Conservation (phyloP, 768 basidiomycete genomes). For the Amanita phalloides region DNA sequence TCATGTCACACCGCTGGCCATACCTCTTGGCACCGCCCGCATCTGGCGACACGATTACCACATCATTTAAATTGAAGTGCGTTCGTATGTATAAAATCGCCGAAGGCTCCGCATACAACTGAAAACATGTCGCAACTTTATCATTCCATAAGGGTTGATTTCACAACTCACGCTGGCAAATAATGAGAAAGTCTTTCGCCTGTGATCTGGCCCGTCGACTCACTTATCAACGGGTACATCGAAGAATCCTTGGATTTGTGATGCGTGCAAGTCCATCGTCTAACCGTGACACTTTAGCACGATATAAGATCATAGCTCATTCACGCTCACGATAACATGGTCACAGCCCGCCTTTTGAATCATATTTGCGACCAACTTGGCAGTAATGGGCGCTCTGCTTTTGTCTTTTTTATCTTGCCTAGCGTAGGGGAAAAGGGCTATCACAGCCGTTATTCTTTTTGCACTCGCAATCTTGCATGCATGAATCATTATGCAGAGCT, state of each 20-base stretch:
- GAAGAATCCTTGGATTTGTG: conserved; percentile 99
- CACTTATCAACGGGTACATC: conserved; percentile 99
- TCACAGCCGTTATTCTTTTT: conserved; percentile 94
- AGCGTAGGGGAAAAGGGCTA: conserved; percentile 94
- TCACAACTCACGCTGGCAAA: conserved; percentile 9
- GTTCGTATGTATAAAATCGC: conserved; percentile 91
- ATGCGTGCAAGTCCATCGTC: conserved; percentile 99
- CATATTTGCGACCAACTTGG: conserved; percentile 98
- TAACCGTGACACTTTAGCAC: conserved; percentile 18
- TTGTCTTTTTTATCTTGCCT: conserved; percentile 99
- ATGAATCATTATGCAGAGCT: conserved; percentile 98
- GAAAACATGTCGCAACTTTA: conserved; percentile 1
- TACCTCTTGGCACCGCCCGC: conserved; percentile 98
- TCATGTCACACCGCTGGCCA: conserved; percentile 1
- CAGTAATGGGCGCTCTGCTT: conserved; percentile 94
- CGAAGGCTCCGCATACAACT: conserved; percentile 95
- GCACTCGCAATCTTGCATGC: conserved; percentile 99
- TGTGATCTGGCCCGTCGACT: conserved; percentile 24
- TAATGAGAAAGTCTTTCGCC: conserved; percentile 8
- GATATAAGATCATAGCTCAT: not conserved
- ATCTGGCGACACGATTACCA: conserved; percentile 96
- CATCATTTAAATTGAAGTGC: conserved; percentile 73
- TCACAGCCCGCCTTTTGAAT: conserved; percentile 87
- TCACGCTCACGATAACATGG: conserved; percentile 78
- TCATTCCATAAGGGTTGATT: not conserved